Conservation (phyloP, 202 grass and related monocot species). For the Digitaria exilis region DNA sequence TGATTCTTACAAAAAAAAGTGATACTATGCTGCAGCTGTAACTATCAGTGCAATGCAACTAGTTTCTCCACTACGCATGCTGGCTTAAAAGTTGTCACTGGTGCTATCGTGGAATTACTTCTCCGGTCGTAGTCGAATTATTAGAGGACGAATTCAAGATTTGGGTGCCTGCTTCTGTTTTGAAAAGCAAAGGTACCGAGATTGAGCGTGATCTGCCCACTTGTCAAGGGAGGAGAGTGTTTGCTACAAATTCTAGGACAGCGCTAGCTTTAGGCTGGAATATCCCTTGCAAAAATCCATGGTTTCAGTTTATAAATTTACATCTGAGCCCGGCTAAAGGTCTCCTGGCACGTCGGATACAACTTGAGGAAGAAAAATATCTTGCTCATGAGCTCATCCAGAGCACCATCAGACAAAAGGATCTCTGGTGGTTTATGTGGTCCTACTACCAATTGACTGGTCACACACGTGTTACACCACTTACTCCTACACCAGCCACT, state of each 20-base stretch:
- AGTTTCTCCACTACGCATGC: background rate
- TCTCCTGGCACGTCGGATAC: conserved; percentile 6
- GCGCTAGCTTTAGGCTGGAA: conserved; percentile 22
- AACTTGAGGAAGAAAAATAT: conserved; percentile 35
- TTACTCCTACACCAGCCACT: background rate
- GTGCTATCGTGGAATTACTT: background rate
- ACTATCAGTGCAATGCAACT: background rate
- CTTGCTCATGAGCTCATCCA: background rate
- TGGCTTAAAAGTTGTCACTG: background rate
- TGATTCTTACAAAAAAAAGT: background rate
- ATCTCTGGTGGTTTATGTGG: background rate
- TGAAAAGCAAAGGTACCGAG: conserved; percentile 14
- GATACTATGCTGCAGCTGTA: background rate
- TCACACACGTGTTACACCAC: background rate
- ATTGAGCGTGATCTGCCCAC: background rate
- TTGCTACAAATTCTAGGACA: conserved; percentile 7
- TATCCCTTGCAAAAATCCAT: conserved; percentile 39
- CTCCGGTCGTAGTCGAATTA: conserved; percentile 17
- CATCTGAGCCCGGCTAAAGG: background rate
- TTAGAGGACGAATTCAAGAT: conserved; percentile 6
- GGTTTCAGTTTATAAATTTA: background rate
- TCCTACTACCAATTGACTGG: background rate
- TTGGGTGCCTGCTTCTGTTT: conserved; percentile 28
- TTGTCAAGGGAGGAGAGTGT: conserved; percentile 19
- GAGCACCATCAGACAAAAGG: background rate